Percentiles rank a stretch among this genome's conserved stretches.
phyloP scores from a whole-genome alignment of 2,329 filamentous ascomycete genomes.

The Emmonsia crescens region DNA sequence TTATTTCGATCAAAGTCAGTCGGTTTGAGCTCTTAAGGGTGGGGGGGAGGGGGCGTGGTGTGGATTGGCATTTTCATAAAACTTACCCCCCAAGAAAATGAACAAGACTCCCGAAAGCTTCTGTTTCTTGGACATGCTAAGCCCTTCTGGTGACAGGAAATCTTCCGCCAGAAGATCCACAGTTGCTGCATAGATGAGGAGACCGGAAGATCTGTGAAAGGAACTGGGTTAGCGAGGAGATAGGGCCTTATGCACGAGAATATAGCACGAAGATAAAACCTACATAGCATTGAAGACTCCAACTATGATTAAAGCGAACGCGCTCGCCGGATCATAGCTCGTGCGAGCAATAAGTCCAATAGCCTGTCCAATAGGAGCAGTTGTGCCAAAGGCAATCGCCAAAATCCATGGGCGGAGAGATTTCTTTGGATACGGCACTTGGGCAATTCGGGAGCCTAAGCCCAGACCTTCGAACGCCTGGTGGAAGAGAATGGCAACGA shows the following conservation, averaged over 20 bases:
- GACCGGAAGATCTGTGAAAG: slow-evolving; percentile 43
- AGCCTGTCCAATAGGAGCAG: slow-evolving; percentile 54
- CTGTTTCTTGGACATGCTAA: slow-evolving; percentile 41
- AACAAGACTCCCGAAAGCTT: slow-evolving; percentile 45
- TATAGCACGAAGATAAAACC: slow-evolving; percentile 18
- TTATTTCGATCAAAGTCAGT: slow-evolving; percentile 1
- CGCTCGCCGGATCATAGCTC: slow-evolving; percentile 52
- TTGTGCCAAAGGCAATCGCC: slow-evolving; percentile 52
- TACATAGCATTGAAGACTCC: slow-evolving; percentile 56
- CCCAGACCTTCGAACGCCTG: slow-evolving; percentile 69
- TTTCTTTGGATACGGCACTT: slow-evolving; percentile 48
- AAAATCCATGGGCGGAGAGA: slow-evolving; percentile 51
- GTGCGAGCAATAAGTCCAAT: slow-evolving; percentile 49
- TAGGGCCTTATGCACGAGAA: neutral
- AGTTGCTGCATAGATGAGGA: slow-evolving; percentile 51
- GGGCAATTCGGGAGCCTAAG: slow-evolving; percentile 60
- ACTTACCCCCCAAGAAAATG: slow-evolving; percentile 43
- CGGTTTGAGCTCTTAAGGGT: neutral
- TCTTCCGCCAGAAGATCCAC: slow-evolving; percentile 56
- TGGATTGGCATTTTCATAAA: neutral
- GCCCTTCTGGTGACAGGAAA: slow-evolving; percentile 50
- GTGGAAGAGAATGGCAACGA: slow-evolving; percentile 61
- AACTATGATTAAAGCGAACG: slow-evolving; percentile 53
- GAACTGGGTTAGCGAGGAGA: neutral
- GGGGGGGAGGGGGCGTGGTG: too few relatives aligned